phyloP scores from a whole-genome alignment of 352 stramenopile genomes.

The Pythium apleroticum region DNA sequence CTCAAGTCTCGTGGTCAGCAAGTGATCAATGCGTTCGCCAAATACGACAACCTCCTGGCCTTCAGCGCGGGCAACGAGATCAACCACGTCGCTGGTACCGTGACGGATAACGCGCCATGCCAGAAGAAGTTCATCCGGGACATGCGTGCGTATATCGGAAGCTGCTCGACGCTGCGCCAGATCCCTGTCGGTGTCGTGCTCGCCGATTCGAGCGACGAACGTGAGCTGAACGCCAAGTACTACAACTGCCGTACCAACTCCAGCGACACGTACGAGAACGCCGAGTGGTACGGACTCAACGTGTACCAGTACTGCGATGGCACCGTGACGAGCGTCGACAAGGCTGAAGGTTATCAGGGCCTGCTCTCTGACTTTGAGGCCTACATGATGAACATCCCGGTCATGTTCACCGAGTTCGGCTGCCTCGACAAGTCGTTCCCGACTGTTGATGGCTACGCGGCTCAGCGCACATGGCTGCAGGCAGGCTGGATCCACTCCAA shows the following conservation, averaged over 20 bases:
- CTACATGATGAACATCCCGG: slow-evolving; percentile 67
- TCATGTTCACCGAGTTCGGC: slow-evolving; percentile 83
- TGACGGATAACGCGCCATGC: slow-evolving; percentile 66
- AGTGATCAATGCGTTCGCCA: slow-evolving; percentile 80
- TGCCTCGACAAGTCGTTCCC: slow-evolving; percentile 66
- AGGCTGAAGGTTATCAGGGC: slow-evolving; percentile 54
- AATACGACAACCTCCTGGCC: slow-evolving; percentile 84
- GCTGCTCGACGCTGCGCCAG: slow-evolving; percentile 56
- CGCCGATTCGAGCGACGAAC: slow-evolving; percentile 51
- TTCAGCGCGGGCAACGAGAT: slow-evolving; percentile 85
- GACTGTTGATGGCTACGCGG: slow-evolving; percentile 55
- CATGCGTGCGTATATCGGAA: slow-evolving; percentile 67
- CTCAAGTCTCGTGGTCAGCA: slow-evolving; percentile 72
- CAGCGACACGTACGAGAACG: slow-evolving; percentile 68
- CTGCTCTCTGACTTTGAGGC: slow-evolving; percentile 57
- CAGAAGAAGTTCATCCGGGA: slow-evolving; percentile 90
- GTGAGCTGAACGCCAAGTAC: slow-evolving; percentile 74
- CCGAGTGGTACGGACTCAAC: slow-evolving; percentile 89
- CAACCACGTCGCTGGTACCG: slow-evolving; percentile 55
- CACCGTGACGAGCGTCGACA: slow-evolving; percentile 29
- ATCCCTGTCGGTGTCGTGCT: slow-evolving; percentile 80
- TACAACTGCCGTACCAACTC: slow-evolving; percentile 84
- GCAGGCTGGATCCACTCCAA: slow-evolving; percentile 53
- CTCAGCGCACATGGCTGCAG: slow-evolving; percentile 65
- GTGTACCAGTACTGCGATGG: slow-evolving; percentile 79